Evolutionary conservation across 768 basidiomycete species (phyloP).

Genomic region (Rhizopogon vesiculosus): DNA sequence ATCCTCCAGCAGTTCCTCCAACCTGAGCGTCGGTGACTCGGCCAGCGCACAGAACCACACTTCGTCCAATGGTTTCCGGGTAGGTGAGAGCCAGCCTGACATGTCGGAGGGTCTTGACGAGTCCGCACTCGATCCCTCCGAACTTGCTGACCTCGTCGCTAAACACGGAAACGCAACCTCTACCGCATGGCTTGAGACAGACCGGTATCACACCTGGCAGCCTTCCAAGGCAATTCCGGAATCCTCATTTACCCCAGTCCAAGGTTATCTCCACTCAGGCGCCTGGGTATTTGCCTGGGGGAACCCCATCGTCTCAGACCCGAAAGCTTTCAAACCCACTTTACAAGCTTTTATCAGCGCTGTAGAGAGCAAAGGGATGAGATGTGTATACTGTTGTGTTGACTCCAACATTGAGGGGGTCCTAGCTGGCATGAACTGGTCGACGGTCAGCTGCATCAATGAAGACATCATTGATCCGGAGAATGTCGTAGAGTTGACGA

Average conservation of each 20-base stretch:
- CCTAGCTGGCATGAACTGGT: slow-evolving; percentile 52
- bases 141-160: slow-evolving; percentile 51
- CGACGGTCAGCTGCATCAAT: slow-evolving; percentile 55
- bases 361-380: slow-evolving; percentile 39
- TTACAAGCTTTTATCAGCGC: slow-evolving; percentile 42
- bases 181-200: slow-evolving; percentile 67
- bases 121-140: slow-evolving; percentile 7
- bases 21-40: neutral
- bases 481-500: slow-evolving; percentile 36
- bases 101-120: neutral
- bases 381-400: slow-evolving; percentile 58
- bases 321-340: slow-evolving; percentile 26
- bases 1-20: too few relatives aligned
- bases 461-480: slow-evolving; percentile 55
- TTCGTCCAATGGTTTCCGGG: neutral
- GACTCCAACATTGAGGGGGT: slow-evolving; percentile 46
- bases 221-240: slow-evolving; percentile 17
- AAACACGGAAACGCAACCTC: slow-evolving; percentile 63
- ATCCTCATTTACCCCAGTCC: slow-evolving; percentile 43
- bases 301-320: slow-evolving; percentile 49
- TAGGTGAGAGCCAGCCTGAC: neutral
- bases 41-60: neutral
- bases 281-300: slow-evolving; percentile 61
- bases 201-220: slow-evolving; percentile 48
- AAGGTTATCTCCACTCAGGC: slow-evolving; percentile 54